phyloP scores from a whole-genome alignment of 2,329 filamentous ascomycete species.

The Epichloe amarillans region DNA sequence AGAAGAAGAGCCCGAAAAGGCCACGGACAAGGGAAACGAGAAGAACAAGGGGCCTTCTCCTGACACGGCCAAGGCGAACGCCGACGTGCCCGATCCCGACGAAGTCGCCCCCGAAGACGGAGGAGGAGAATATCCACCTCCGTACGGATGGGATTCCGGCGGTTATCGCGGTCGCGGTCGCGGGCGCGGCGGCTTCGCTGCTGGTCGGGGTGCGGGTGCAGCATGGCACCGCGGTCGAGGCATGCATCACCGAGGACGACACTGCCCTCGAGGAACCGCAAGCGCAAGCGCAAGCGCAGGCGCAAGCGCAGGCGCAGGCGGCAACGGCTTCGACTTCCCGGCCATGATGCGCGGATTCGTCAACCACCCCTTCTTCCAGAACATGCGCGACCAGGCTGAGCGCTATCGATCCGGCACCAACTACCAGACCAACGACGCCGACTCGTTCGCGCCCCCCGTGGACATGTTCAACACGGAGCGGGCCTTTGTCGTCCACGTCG shows the following conservation, averaged over 20 bases:
- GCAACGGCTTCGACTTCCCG: conserved; percentile 20
- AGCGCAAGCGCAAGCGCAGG: too few species aligned
- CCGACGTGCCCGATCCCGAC: conserved; percentile 10
- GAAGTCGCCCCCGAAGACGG: conserved; percentile 19
- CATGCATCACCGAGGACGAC: conserved; percentile 7
- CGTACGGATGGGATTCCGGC: conserved; percentile 9
- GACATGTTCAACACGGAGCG: conserved; percentile 61
- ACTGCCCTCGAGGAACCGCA: neutral
- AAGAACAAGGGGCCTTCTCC: conserved; percentile 22
- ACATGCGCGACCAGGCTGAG: conserved; percentile 26
- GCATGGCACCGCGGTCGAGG: conserved; percentile 14
- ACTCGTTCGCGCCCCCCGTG: conserved; percentile 48
- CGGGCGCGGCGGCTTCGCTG: conserved; percentile 8
- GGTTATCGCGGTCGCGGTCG: conserved; percentile 9
- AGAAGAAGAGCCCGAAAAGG: conserved; percentile 11
- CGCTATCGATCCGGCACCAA: conserved; percentile 4
- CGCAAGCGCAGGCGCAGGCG: too few species aligned
- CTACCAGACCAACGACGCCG: conserved; percentile 9
- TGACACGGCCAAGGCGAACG: conserved; percentile 16
- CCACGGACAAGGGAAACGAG: conserved; percentile 18
- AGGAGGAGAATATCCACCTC: conserved; percentile 12
- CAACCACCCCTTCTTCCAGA: conserved; percentile 28
- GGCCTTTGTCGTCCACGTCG: conserved; percentile 58
- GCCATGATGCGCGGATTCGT: conserved; percentile 26
- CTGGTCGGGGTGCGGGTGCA: conserved; percentile 10